phyloP scores from a whole-genome alignment of 306 rosid species.

The Vicia faba region DNA sequence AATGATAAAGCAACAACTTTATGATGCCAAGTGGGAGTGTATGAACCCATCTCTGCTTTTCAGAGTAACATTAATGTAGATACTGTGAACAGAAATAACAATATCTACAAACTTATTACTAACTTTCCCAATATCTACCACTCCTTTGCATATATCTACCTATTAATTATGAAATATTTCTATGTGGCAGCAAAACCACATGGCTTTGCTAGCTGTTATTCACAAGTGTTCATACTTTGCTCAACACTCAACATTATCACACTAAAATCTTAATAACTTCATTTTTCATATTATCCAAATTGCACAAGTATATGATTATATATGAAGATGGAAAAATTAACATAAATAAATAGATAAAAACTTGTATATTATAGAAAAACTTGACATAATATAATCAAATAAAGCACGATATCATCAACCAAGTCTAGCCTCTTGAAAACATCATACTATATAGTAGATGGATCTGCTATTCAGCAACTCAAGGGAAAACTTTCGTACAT shows the following conservation, averaged over 20 bases:
- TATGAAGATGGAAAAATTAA: not conserved
- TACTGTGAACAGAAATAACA: not conserved
- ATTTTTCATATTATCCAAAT: not conserved
- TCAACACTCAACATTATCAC: constrained; percentile 23
- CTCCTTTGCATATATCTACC: not conserved
- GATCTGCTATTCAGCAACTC: constrained; percentile 29
- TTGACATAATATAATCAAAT: constrained; percentile 15
- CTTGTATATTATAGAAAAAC: constrained; percentile 2
- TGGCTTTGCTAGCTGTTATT: constrained; percentile 33
- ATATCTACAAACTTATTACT: not conserved
- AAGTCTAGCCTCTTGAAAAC: constrained; percentile 12
- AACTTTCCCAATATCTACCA: constrained; percentile 8
- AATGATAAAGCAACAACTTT: constrained; percentile 20
- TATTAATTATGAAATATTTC: not conserved
- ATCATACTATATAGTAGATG: constrained; percentile 30
- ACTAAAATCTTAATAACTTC: not conserved
- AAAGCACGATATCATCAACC: constrained; percentile 7
- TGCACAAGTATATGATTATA: not conserved
- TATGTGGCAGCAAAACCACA: constrained; percentile 34
- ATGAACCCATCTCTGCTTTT: constrained; percentile 8
- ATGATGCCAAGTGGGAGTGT: not conserved
- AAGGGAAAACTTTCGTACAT: constrained; percentile 22
- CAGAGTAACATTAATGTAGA: constrained; percentile 21
- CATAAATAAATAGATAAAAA: not conserved
- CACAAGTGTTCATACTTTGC: constrained; percentile 22